Evolutionary conservation across 1,139 yeast genomes (phyloP).

Genomic region (Suhomyces anneliseae): DNA sequence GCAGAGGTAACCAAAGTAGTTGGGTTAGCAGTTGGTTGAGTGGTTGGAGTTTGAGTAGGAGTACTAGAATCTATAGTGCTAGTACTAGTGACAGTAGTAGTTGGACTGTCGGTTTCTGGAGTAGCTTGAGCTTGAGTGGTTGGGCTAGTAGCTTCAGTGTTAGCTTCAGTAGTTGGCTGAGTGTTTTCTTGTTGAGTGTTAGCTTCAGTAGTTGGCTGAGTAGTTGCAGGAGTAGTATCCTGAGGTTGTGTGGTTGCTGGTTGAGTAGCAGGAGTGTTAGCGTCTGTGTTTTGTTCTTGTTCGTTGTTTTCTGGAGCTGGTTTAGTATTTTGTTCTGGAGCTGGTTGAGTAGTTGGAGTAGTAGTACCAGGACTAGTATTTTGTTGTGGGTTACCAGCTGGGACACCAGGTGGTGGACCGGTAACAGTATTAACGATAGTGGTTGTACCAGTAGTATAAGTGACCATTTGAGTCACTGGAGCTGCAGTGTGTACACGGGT

Average conservation of each 20-base stretch:
- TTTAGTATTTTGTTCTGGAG: background rate
- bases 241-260: background rate
- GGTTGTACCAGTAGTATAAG: conserved; percentile 22
- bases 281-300: background rate
- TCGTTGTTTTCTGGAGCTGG: background rate
- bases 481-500: conserved; percentile 34
- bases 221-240: background rate
- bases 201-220: background rate
- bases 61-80: background rate
- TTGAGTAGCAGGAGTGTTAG: background rate
- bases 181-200: background rate
- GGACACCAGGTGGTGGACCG: conserved; percentile 15
- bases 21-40: conserved; percentile 3
- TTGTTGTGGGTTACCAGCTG: background rate
- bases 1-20: conserved; percentile 10
- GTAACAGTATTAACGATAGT: conserved; percentile 9
- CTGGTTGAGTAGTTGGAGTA: background rate
- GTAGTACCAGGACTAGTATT: background rate
- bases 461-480: conserved; percentile 30
- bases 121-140: conserved; percentile 3
- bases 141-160: conserved; percentile 6
- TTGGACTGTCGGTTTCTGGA: conserved; percentile 7
- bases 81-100: conserved; percentile 9
- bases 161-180: conserved; percentile 1
- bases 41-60: background rate